Evolutionary conservation across 1,284 basidiomycete genomes (phyloP).

Genomic region (Cronartium quercuum): DNA sequence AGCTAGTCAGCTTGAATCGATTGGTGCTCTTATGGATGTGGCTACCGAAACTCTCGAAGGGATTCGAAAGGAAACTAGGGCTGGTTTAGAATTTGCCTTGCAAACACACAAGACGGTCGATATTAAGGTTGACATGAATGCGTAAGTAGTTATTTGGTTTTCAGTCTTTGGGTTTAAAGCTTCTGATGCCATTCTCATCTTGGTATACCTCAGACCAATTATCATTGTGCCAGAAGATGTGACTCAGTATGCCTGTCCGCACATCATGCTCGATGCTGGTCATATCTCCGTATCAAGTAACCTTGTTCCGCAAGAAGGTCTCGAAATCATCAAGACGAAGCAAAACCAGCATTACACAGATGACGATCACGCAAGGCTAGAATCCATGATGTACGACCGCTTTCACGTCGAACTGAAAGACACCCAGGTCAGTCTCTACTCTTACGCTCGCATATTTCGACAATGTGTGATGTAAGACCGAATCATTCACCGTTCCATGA

Average conservation of each 20-base stretch:
- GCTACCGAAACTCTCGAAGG: slow-evolving; percentile 93
- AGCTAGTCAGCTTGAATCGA: slow-evolving; percentile 88
- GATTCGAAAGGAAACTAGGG: slow-evolving; percentile 86
- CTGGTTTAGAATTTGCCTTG: slow-evolving; percentile 87
- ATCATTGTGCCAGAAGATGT: slow-evolving; percentile 90
- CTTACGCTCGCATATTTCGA: not conserved
- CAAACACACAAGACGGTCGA: slow-evolving; percentile 93
- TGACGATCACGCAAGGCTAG: slow-evolving; percentile 79
- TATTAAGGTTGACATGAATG: slow-evolving; percentile 90
- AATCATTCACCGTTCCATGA: not conserved
- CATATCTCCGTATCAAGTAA: slow-evolving; percentile 91
- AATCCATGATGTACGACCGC: slow-evolving; percentile 95
- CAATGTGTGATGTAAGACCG: no score
- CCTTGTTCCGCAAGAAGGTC: slow-evolving; percentile 73
- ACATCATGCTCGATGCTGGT: slow-evolving; percentile 91
- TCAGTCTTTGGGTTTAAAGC: not conserved
- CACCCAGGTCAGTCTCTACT: slow-evolving; percentile 63
- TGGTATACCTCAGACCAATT: slow-evolving; percentile 57
- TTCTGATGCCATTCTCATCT: not conserved
- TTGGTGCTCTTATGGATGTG: slow-evolving; percentile 63
- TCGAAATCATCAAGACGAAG: slow-evolving; percentile 76
- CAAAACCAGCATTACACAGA: slow-evolving; percentile 79
- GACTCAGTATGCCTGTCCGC: slow-evolving; percentile 68
- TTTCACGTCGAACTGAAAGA: slow-evolving; percentile 76
- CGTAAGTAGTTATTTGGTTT: slow-evolving; percentile 49